Evolutionary conservation across 805 yeast genomes (phyloP).

Genomic region (Saccharomycopsis amapae): DNA sequence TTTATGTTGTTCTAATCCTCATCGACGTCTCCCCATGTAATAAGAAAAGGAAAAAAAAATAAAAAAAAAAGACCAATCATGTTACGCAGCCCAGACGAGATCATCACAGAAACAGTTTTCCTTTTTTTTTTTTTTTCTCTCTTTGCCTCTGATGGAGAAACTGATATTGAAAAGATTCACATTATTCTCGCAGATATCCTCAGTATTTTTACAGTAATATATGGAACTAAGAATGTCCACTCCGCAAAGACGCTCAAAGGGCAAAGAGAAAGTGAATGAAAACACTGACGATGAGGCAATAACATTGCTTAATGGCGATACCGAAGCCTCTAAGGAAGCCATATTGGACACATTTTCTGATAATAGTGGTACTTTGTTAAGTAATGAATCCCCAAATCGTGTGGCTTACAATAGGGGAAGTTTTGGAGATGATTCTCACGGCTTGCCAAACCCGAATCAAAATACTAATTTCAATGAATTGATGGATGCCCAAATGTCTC

Average conservation of each 20-base stretch:
- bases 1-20: no score
- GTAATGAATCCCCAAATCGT: slow-evolving; percentile 12
- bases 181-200: no score
- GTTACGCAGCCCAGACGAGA: neutral
- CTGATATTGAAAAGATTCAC: no score
- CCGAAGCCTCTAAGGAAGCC: slow-evolving; percentile 3
- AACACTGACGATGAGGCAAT: slow-evolving; percentile 12
- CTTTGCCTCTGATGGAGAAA: no score
- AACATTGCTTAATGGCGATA: slow-evolving; percentile 3
- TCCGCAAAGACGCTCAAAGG: no score
- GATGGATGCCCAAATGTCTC: slow-evolving; percentile 50
- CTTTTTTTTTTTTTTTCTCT: no score
- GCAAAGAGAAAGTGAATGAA: slow-evolving; percentile 5
- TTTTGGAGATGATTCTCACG: slow-evolving; percentile 7
- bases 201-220: no score
- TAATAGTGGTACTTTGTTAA: slow-evolving; percentile 7
- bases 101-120: no score
- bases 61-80: neutral
- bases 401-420: slow-evolving; percentile 15
- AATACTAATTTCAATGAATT: slow-evolving; percentile 18
- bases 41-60: neutral
- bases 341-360: slow-evolving; percentile 9
- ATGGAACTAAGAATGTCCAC: no score
- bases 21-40: no score
- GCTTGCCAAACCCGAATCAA: neutral